Base-by-base conservation (phyloP, 495 filamentous ascomycete genomes). In the Penicillium herquei region DNA sequence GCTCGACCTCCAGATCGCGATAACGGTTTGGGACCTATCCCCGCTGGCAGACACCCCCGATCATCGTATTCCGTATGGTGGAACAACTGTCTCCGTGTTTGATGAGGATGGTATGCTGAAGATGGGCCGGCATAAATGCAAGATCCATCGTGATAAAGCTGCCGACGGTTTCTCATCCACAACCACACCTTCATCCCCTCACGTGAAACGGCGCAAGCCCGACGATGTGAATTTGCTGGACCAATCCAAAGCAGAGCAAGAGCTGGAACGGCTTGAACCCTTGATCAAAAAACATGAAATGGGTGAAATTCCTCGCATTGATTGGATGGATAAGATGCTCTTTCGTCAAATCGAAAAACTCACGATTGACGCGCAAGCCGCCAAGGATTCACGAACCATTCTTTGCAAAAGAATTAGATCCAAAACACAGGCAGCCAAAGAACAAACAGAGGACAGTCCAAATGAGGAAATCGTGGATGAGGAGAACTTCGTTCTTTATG, bases 201-300 rank as follows among this genome's bases (percentile, higher is more conserved):
- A 73, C 46, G 70, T 56, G 7, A 76, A 74, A 59, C 76, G 68
- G 17, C 74, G 75, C 47, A 83, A 81, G 39, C 75, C 77, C n/a
- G 76, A 72, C 55, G 71, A 62, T 47, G 59, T 70, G 17, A 57
- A 71, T 49, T 48, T 62, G 0, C 49, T 75, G 21, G 51, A 74
- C 67, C 57, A 81, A 80, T 73, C 85, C 72, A 42, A 59, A 49
- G 87, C 91, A 62, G 81, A 82, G 34, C 77, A 86, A 39, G 92
- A 97, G 69, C 72, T 93, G 41, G 89, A 94, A 55, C 78, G 92
- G 13, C 77, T 97, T 40, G 90, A 96, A 66, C 85, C 84, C 49
- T 64, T 97, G 44, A 88, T 99, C 62, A 99, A 99, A 75, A 95
- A 96, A 69, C 95, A 97, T 62, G 94, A 99, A 67, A 94, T 97